Percentiles rank a stretch among this genome's conserved stretches.
These are phyloP conservation scores for Phytophthora lateralis DNA, from an alignment of 352 stramenopile species.

Conservation along the genomic window DNA sequence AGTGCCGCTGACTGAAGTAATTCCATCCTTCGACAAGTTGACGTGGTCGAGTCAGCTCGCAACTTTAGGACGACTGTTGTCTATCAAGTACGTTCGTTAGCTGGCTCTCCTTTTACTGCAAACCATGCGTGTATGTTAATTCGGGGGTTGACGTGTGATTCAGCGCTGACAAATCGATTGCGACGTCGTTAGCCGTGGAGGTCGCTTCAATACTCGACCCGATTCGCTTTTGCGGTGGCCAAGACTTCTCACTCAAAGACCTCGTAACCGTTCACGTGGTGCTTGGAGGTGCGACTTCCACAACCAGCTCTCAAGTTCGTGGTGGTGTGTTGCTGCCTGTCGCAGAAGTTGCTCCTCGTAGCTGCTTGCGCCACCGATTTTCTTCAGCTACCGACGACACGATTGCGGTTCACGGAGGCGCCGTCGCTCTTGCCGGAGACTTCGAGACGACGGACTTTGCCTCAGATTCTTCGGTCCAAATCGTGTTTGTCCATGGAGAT, in stretches of 20 bases:
- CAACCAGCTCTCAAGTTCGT: constrained; percentile 14
- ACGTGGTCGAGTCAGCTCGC: constrained; percentile 12
- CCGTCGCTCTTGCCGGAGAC: constrained; percentile 20
- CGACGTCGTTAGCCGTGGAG: constrained; percentile 17
- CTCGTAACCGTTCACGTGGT: constrained; percentile 29
- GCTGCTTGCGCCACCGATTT: constrained; percentile 2
- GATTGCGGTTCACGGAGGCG: constrained; percentile 14
- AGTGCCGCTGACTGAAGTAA: constrained; percentile 17
- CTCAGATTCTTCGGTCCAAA: constrained; percentile 4
- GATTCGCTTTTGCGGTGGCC: constrained; percentile 16
- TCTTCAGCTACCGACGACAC: background rate
- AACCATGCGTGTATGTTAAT: background rate
- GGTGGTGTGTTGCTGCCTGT: constrained; percentile 26
- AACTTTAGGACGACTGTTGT: constrained; percentile 15
- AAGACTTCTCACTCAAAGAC: constrained; percentile 5
- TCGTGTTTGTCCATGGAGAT: constrained; percentile 31
- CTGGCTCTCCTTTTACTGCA: too few species aligned
- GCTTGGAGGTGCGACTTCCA: constrained; percentile 27
- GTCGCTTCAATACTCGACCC: constrained; percentile 16
- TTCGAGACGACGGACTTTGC: constrained; percentile 7
- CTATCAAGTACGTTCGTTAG: constrained; percentile 7
- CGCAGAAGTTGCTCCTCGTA: background rate
- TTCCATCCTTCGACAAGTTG: constrained; percentile 19
- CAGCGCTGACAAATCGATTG: constrained; percentile 2
- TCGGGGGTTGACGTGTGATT: too few species aligned